phyloP scores from a whole-genome alignment of 2,329 filamentous ascomycete genomes.

The Camillea tinctor region DNA sequence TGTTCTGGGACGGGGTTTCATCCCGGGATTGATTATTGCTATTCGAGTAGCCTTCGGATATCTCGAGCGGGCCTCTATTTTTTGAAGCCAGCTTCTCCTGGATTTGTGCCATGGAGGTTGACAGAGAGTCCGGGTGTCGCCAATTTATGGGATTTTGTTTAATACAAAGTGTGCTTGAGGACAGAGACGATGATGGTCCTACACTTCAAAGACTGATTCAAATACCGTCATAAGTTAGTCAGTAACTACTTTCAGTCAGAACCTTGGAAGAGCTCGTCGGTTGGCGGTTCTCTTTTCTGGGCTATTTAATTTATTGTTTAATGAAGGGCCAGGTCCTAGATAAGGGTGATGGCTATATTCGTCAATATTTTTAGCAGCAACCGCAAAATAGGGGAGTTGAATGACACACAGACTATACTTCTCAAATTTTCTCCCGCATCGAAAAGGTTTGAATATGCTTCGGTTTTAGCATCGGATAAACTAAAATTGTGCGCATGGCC shows the following conservation, averaged over 20 bases:
- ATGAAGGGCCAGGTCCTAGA: conserved; percentile 31
- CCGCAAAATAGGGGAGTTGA: conserved; percentile 53
- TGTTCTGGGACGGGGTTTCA: not conserved
- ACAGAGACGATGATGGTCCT: conserved; percentile 30
- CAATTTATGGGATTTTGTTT: conserved; percentile 13
- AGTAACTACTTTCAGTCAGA: conserved; percentile 12
- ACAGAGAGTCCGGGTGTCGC: conserved; percentile 14
- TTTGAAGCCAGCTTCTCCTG: conserved; percentile 10
- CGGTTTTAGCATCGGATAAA: conserved; percentile 35
- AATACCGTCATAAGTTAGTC: conserved; percentile 30
- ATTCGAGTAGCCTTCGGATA: not conserved
- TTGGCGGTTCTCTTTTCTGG: conserved; percentile 16
- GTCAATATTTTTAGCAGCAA: conserved; percentile 51
- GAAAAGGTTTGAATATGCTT: conserved; percentile 42
- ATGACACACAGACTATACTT: conserved; percentile 30
- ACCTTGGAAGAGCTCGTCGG: conserved; percentile 16
- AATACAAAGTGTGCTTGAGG: conserved; percentile 7
- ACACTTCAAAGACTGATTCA: conserved; percentile 36
- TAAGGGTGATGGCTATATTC: conserved; percentile 54
- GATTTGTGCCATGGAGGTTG: conserved; percentile 14
- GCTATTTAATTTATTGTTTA: conserved; percentile 24
- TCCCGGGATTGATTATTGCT: not conserved
- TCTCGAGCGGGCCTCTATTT: not conserved
- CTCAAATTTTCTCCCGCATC: conserved; percentile 36
- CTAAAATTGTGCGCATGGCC: conserved; percentile 39